Evolutionary conservation across 2,329 filamentous ascomycete genomes (phyloP).

Genomic region (Colletotrichum euphorbiae): DNA sequence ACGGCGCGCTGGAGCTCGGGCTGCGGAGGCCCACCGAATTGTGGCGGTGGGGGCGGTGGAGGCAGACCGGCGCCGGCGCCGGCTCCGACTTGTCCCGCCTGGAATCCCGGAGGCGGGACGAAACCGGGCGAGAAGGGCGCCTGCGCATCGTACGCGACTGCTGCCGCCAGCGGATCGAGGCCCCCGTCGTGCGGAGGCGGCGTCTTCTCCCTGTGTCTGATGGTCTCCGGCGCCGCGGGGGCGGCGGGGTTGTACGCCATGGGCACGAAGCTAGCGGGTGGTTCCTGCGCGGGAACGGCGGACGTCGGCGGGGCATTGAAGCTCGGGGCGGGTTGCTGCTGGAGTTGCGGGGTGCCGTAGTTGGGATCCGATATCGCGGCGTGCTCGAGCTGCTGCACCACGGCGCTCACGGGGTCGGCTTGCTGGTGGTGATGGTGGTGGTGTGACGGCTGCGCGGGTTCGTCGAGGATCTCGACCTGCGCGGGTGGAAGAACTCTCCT

Average conservation of each 20-base stretch:
- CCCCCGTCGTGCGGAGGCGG: slow-evolving; percentile 78
- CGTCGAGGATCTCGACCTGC: slow-evolving; percentile 73
- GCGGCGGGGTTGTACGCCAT: slow-evolving; percentile 85
- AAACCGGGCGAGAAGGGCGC: slow-evolving; percentile 65
- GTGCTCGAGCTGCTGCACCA: slow-evolving; percentile 80
- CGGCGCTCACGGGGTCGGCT: slow-evolving; percentile 66
- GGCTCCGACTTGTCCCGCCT: slow-evolving; percentile 53
- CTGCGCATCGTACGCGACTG: slow-evolving; percentile 66
- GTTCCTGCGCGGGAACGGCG: slow-evolving; percentile 43
- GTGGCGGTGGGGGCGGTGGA: slow-evolving; percentile 50
- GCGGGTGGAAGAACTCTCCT: slow-evolving; percentile 71
- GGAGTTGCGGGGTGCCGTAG: slow-evolving; percentile 48
- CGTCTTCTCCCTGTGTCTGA: slow-evolving; percentile 82
- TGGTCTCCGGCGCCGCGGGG: slow-evolving; percentile 78
- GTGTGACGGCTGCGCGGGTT: slow-evolving; percentile 62
- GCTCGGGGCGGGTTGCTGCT: slow-evolving; percentile 44
- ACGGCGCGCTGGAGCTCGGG: slow-evolving; percentile 60
- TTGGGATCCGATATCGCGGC: slow-evolving; percentile 73
- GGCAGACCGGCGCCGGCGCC: slow-evolving; percentile 46
- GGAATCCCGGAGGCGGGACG: slow-evolving; percentile 59
- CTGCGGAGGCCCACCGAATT: slow-evolving; percentile 55
- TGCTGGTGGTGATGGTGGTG: slow-evolving; percentile 47
- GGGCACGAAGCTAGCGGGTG: slow-evolving; percentile 65
- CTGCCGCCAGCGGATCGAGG: slow-evolving; percentile 68
- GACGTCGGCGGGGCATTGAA: slow-evolving; percentile 57